Percentiles rank a stretch among this genome's conserved stretches.
These are phyloP conservation scores for Colletotrichum tanaceti DNA, from an alignment of 2,329 filamentous ascomycete genomes.

Conservation along the genomic window DNA sequence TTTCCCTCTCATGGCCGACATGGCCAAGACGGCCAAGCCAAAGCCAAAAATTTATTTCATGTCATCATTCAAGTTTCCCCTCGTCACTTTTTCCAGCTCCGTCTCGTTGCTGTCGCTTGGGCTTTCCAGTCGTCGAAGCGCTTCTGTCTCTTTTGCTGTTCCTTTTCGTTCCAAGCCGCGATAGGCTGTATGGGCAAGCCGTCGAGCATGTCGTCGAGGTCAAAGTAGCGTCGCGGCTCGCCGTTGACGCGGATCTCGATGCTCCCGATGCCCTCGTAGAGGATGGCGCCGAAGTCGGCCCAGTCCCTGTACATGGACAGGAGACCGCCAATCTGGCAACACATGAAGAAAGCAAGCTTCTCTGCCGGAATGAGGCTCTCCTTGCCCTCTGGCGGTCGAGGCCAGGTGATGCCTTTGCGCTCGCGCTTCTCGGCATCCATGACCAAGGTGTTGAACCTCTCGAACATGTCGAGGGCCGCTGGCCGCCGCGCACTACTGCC, in stretches of 20 bases:
- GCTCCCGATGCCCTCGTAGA: slow-evolving; percentile 39
- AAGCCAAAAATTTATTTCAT: slow-evolving; percentile 31
- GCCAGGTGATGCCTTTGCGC: slow-evolving; percentile 35
- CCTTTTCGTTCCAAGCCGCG: slow-evolving; percentile 35
- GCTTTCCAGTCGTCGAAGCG: slow-evolving; percentile 39
- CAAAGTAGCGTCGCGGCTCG: slow-evolving; percentile 37
- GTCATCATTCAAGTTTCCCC: slow-evolving; percentile 27
- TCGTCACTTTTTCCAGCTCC: slow-evolving; percentile 24
- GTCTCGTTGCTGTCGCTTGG: slow-evolving; percentile 27
- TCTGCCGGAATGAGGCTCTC: slow-evolving; percentile 39
- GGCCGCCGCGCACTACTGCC: slow-evolving; percentile 19
- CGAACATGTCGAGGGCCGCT: slow-evolving; percentile 32
- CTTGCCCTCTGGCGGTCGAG: slow-evolving; percentile 29
- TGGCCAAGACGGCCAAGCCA: slow-evolving; percentile 28
- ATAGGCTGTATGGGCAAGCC: slow-evolving; percentile 38
- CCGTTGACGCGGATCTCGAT: slow-evolving; percentile 41
- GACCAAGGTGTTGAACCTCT: slow-evolving; percentile 31
- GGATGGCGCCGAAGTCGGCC: slow-evolving; percentile 38
- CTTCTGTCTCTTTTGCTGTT: slow-evolving; percentile 33
- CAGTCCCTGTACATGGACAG: slow-evolving; percentile 37
- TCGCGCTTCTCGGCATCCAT: slow-evolving; percentile 35
- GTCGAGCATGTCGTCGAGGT: slow-evolving; percentile 40
- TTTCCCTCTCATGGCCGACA: slow-evolving; percentile 17
- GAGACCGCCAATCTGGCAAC: slow-evolving; percentile 37
- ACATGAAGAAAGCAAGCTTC: slow-evolving; percentile 42